phyloP scores from a whole-genome alignment of 2,329 filamentous ascomycete genomes.

The Ilyonectria sp. region DNA sequence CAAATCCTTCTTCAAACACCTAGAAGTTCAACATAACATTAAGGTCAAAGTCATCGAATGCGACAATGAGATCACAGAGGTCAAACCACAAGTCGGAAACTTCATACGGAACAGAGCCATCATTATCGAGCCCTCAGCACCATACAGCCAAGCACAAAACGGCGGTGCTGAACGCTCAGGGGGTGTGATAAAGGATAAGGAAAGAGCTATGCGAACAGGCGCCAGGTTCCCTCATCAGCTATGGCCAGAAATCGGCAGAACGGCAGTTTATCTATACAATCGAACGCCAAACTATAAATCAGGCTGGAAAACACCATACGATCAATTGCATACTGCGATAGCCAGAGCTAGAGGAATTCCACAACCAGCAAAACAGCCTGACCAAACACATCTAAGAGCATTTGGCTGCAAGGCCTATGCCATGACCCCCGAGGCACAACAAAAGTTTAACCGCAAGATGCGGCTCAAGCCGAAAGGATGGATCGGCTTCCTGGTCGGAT shows the following conservation, averaged over 20 bases:
- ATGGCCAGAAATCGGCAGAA: no score
- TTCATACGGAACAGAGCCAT: slow-evolving; percentile 2
- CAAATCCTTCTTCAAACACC: not conserved
- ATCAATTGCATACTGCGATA: not conserved
- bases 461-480: no score
- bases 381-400: no score
- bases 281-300: no score
- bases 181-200: slow-evolving; percentile 10
- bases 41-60: slow-evolving; percentile 1
- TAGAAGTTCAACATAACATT: not conserved
- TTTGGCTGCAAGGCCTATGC: no score
- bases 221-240: not conserved
- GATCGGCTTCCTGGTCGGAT: no score
- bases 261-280: no score
- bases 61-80: slow-evolving; percentile 2
- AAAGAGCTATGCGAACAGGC: slow-evolving; percentile 10
- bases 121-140: slow-evolving; percentile 5
- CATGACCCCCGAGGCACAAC: no score
- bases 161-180: slow-evolving; percentile 9
- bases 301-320: no score
- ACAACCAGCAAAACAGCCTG: no score
- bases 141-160: slow-evolving; percentile 3
- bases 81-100: not conserved
- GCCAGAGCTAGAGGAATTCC: not conserved
- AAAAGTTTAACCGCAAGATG: no score